phyloP scores from a whole-genome alignment of 805 yeast genomes.

The Ogataea pignaliae region DNA sequence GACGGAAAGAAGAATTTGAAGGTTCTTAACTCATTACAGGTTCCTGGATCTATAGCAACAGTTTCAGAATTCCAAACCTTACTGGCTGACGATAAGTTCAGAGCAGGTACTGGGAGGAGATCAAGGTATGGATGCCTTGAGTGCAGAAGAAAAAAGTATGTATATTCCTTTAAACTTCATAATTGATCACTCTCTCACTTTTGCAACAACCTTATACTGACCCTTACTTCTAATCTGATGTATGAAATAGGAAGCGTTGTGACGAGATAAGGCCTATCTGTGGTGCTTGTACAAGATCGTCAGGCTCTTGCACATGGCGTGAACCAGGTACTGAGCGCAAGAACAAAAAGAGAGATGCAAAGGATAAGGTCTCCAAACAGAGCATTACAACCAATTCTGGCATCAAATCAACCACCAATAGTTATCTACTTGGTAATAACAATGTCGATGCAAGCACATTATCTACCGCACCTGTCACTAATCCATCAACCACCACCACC shows the following conservation, averaged over 20 bases:
- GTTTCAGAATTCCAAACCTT: constrained; percentile 7
- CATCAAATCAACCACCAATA: no score
- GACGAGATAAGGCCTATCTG: constrained; percentile 41
- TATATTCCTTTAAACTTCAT: not conserved
- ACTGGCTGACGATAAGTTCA: constrained; percentile 5
- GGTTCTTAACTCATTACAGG: constrained; percentile 2
- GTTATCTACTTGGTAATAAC: no score
- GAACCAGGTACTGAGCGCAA: constrained; percentile 7
- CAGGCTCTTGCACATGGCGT: constrained; percentile 25
- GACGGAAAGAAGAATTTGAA: constrained; percentile 5
- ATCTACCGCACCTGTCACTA: no score
- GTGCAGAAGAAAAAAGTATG: constrained; percentile 16
- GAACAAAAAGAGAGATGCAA: constrained; percentile 2
- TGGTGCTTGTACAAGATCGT: constrained; percentile 32
- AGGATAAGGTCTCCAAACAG: no score
- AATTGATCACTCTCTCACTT: not conserved
- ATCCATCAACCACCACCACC: no score
- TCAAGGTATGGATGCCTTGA: constrained; percentile 17
- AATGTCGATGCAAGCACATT: no score
- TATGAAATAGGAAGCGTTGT: constrained; percentile 35
- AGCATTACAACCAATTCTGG: no score
- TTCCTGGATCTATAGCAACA: not conserved
- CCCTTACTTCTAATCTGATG: not conserved
- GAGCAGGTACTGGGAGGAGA: constrained; percentile 10
- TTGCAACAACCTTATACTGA: not conserved